These are phyloP conservation scores for Phytophthora colocasiae DNA, from an alignment of 352 stramenopile species.

Conservation along the genomic window DNA sequence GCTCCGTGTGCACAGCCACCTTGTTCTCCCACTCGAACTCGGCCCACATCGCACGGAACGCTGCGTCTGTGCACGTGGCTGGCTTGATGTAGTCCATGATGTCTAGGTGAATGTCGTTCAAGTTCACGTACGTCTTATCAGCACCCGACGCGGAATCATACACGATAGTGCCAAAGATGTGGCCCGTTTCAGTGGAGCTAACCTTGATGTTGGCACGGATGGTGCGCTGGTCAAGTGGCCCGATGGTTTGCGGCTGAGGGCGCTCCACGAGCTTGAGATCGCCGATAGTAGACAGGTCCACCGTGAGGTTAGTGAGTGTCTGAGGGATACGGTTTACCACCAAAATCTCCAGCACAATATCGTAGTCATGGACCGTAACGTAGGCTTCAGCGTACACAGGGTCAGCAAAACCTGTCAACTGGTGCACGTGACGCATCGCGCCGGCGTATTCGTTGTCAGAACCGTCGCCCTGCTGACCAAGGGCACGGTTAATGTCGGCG, in stretches of 20 bases:
- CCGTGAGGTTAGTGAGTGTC: conserved; percentile 98
- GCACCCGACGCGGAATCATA: conserved; percentile 96
- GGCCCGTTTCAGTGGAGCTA: conserved; percentile 99
- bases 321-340: conserved; percentile 99
- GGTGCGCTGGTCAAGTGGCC: conserved; percentile 96
- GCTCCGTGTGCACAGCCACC: conserved; percentile 97
- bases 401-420: conserved; percentile 99
- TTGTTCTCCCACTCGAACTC: conserved; percentile 99
- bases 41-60: conserved; percentile 99
- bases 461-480: conserved; percentile 81
- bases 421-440: conserved; percentile 97
- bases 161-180: conserved; percentile 99
- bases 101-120: conserved; percentile 99
- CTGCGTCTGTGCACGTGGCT: conserved; percentile 92
- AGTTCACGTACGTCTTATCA: conserved; percentile 99
- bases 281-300: conserved; percentile 99
- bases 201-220: conserved; percentile 99
- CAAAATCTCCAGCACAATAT: conserved; percentile 99
- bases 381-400: conserved; percentile 99
- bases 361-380: conserved; percentile 99
- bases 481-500: conserved; percentile 95
- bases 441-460: conserved; percentile 88
- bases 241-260: conserved; percentile 97
- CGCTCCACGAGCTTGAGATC: conserved; percentile 99
- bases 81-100: conserved; percentile 99